phyloP scores from a whole-genome alignment of 2,329 filamentous ascomycete species.

The Fusarium udum region DNA sequence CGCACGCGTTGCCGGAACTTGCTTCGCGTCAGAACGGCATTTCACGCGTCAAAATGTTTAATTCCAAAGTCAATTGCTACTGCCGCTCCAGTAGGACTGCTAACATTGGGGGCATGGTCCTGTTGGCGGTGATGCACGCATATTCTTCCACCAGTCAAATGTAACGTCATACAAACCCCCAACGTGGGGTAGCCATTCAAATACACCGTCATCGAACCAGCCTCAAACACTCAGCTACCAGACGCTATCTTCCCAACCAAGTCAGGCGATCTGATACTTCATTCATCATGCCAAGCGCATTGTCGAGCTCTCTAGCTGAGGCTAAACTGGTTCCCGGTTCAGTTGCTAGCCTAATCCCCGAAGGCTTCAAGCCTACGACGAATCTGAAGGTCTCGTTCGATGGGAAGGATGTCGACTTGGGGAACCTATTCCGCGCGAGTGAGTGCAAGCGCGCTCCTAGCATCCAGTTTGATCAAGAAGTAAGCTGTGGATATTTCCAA shows the following conservation, averaged over 20 bases:
- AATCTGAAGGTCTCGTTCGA: constrained; percentile 51
- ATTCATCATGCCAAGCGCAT: constrained; percentile 29
- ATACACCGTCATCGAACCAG: constrained; percentile 27
- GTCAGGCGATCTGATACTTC: neutral
- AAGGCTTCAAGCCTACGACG: constrained; percentile 54
- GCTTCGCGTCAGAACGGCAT: neutral
- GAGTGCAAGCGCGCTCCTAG: constrained; percentile 52
- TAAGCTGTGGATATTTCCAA: neutral
- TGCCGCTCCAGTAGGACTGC: neutral
- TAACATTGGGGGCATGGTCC: constrained; percentile 8
- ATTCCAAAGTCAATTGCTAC: neutral
- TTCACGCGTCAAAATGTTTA: neutral
- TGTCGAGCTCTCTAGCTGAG: constrained; percentile 47
- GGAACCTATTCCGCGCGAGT: constrained; percentile 52
- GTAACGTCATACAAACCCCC: constrained; percentile 18
- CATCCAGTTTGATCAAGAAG: constrained; percentile 50
- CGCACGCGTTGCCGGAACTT: neutral
- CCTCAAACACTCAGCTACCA: constrained; percentile 3
- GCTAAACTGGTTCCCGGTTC: constrained; percentile 54
- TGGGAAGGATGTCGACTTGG: constrained; percentile 48
- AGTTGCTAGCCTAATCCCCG: constrained; percentile 52
- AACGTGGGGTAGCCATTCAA: constrained; percentile 32
- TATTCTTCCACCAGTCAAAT: constrained; percentile 36
- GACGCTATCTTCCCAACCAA: neutral
- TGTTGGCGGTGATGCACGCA: neutral